phyloP scores from a whole-genome alignment of 257 asterid species.

The Solanum neorickii region DNA sequence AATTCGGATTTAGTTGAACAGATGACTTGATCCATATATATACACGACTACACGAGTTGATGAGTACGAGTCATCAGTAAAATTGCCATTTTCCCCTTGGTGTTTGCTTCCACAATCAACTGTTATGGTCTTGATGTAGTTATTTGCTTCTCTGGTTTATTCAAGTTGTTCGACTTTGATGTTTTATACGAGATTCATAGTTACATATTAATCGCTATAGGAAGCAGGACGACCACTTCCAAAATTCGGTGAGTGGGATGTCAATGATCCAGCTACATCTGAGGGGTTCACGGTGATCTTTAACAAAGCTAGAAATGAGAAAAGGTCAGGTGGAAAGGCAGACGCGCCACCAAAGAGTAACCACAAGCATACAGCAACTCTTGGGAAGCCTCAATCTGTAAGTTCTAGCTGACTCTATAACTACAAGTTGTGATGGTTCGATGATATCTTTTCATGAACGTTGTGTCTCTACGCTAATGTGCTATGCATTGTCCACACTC shows the following conservation, averaged over 20 bases:
- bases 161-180: neutral
- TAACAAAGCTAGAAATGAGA: slow-evolving; percentile 51
- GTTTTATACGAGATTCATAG: neutral
- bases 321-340: slow-evolving; percentile 40
- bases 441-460: neutral
- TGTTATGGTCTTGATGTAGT: neutral
- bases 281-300: slow-evolving; percentile 63
- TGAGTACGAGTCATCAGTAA: neutral
- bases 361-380: slow-evolving; percentile 35
- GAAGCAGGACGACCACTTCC: slow-evolving; percentile 48
- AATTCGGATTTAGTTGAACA: no score
- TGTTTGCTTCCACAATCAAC: neutral
- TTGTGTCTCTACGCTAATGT: neutral
- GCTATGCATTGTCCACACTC: neutral
- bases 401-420: slow-evolving; percentile 8
- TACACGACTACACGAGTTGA: neutral
- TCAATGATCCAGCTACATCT: slow-evolving; percentile 55
- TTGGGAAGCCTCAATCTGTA: slow-evolving; percentile 67
- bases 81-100: neutral
- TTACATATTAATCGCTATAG: slow-evolving; percentile 2
- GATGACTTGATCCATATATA: no score
- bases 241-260: slow-evolving; percentile 73
- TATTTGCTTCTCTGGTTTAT: neutral
- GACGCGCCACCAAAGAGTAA: slow-evolving; percentile 38
- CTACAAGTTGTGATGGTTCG: neutral